Base-by-base conservation (phyloP, 164 flowering plant genomes). In the Paratinospora sagittata region DNA sequence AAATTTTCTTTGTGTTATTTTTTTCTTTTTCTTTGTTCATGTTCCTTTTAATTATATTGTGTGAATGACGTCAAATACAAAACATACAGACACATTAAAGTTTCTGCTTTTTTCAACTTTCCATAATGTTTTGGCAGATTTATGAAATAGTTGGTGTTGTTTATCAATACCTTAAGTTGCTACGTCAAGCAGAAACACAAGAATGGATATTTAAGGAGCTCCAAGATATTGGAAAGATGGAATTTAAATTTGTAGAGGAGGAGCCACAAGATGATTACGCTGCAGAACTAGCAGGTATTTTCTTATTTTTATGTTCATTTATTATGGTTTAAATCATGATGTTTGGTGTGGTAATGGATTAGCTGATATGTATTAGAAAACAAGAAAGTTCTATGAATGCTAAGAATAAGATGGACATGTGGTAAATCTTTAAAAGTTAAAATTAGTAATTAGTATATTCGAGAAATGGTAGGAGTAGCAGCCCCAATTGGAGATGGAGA, bases 261-360 rank as follows among this genome's bases (percentile, higher is more conserved):
- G 92, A 95, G 72, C 91, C 96, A 61, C 97, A 86, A 78, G 99
- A 95, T 88, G 99, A 95, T 78, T 95, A 95, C 84, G 99, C 99
- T 73, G 85, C 91, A 65, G 96, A 92, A 72, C 94, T 95, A 79
- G 85, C 98, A 84, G 98, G 98, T 94, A 57, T 52, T 11, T 76
- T 55, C 16, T 74, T 27, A 23, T 23, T 63, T 33, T 23, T 65
- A 27, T 19, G 17, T 27, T 26, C 6, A 62, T 23, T 33, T 4
- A 12, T 26, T 11, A 13, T 36, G 12, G 36, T 34, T 65, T 24
- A 17, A 6, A 17, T 55, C 19, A 55, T 55, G 23, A 1, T 43
- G 47, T 43, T 43, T 43, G 47, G 12, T 43, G 47, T 2, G 47
- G 47, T 43, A 14, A 43, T 43, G 47, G 14, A 43, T 11, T 43